phyloP scores from a whole-genome alignment of 345 rosid species.

The Acer negundo region DNA sequence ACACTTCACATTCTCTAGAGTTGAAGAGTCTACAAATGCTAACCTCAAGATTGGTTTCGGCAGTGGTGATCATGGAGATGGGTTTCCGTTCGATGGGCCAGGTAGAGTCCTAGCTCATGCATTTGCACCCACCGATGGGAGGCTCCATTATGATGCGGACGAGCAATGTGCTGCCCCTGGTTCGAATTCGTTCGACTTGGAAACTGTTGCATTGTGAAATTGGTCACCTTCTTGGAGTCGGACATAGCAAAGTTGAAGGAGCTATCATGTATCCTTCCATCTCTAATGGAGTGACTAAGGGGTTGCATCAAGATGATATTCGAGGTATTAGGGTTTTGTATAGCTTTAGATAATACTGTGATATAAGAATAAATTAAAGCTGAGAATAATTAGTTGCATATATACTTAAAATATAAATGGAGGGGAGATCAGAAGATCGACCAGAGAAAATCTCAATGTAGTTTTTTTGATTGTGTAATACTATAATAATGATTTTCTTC shows the following conservation, averaged over 20 bases:
- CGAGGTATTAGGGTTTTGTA: slow-evolving; percentile 11
- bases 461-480: too few relatives aligned
- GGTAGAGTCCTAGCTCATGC: slow-evolving; percentile 9
- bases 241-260: background rate
- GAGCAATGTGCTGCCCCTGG: slow-evolving; percentile 5
- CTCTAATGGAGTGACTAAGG: background rate
- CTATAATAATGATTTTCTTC: too few relatives aligned
- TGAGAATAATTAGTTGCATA: too few relatives aligned
- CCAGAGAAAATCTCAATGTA: too few relatives aligned
- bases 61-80: slow-evolving; percentile 18
- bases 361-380: too few relatives aligned
- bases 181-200: background rate
- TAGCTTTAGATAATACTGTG: too few relatives aligned
- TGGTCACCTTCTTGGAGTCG: slow-evolving; percentile 16
- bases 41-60: slow-evolving; percentile 3
- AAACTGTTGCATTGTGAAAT: slow-evolving; percentile 14
- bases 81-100: slow-evolving; percentile 11
- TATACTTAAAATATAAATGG: too few relatives aligned
- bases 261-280: slow-evolving; percentile 13
- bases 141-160: slow-evolving; percentile 17
- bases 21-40: background rate
- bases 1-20: background rate
- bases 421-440: too few relatives aligned
- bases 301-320: slow-evolving; percentile 11
- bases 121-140: background rate